Evolutionary conservation across 495 filamentous ascomycete species (phyloP).

Genomic region (Penicillium odoratum): DNA sequence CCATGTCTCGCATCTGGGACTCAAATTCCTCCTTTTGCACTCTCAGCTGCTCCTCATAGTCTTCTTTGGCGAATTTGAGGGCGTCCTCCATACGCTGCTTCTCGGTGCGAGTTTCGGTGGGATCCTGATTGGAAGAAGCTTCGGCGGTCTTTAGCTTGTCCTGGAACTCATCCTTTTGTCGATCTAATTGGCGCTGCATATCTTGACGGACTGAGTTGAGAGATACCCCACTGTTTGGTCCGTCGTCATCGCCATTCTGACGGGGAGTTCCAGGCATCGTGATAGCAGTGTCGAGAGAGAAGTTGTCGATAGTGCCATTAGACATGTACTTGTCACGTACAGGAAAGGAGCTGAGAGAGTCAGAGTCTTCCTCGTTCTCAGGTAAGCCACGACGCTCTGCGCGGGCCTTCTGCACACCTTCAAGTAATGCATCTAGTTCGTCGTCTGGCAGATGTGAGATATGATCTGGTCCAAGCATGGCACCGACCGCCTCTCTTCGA

Average conservation of each 20-base stretch:
- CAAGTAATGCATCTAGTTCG: slow-evolving; percentile 90
- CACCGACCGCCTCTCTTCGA: slow-evolving; percentile 84
- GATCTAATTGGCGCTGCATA: slow-evolving; percentile 86
- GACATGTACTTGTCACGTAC: slow-evolving; percentile 95
- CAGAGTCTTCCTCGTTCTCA: slow-evolving; percentile 83
- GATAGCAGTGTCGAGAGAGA: slow-evolving; percentile 90
- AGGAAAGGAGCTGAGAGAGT: slow-evolving; percentile 85
- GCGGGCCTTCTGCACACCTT: slow-evolving; percentile 87
- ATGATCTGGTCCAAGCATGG: slow-evolving; percentile 88
- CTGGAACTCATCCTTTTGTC: slow-evolving; percentile 77
- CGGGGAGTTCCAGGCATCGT: slow-evolving; percentile 93
- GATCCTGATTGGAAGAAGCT: slow-evolving; percentile 69
- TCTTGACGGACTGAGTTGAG: slow-evolving; percentile 76
- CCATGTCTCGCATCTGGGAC: slow-evolving; percentile 60
- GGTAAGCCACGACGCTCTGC: slow-evolving; percentile 72
- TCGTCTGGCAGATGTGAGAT: slow-evolving; percentile 88
- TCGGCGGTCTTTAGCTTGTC: slow-evolving; percentile 78
- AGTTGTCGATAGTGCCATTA: slow-evolving; percentile 92
- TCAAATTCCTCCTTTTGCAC: slow-evolving; percentile 77
- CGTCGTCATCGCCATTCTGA: slow-evolving; percentile 67
- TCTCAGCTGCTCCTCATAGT: slow-evolving; percentile 80
- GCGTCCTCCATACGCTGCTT: slow-evolving; percentile 86
- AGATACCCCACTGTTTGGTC: slow-evolving; percentile 57
- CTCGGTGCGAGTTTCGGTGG: slow-evolving; percentile 81
- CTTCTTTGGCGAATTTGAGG: slow-evolving; percentile 72